phyloP scores from a whole-genome alignment of 805 yeast genomes.

The Starmerella bombicola region DNA sequence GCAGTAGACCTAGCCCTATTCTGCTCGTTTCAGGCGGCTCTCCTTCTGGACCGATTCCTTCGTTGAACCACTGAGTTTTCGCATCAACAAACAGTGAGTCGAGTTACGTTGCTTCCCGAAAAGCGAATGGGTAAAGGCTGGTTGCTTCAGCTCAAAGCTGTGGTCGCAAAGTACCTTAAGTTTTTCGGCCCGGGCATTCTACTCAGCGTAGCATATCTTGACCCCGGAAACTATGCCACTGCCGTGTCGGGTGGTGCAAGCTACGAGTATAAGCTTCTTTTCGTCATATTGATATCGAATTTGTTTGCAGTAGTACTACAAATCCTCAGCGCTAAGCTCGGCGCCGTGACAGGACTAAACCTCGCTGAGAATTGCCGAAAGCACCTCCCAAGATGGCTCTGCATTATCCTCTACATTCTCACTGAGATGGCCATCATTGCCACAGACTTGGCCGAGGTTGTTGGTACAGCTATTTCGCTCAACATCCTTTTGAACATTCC shows the following conservation, averaged over 20 bases:
- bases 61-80: no score
- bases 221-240: slow-evolving; percentile 87
- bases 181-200: slow-evolving; percentile 82
- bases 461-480: slow-evolving; percentile 80
- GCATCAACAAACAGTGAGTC: no score
- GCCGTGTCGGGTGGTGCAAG: slow-evolving; percentile 82
- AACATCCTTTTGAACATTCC: slow-evolving; percentile 68
- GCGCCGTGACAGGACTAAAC: slow-evolving; percentile 82
- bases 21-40: no score
- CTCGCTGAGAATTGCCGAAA: slow-evolving; percentile 71
- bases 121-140: background rate
- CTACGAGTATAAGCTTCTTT: slow-evolving; percentile 58
- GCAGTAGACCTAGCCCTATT: no score
- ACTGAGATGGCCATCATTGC: slow-evolving; percentile 85
- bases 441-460: slow-evolving; percentile 88
- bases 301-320: slow-evolving; percentile 74
- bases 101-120: no score
- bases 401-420: slow-evolving; percentile 48
- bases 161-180: slow-evolving; percentile 42
- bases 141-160: slow-evolving; percentile 8
- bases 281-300: slow-evolving; percentile 64
- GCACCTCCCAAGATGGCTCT: slow-evolving; percentile 56
- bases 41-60: no score
- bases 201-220: slow-evolving; percentile 85
- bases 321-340: slow-evolving; percentile 69